Base-by-base conservation (phyloP, 1,139 yeast genomes). In the Suhomyces bokatorum region DNA sequence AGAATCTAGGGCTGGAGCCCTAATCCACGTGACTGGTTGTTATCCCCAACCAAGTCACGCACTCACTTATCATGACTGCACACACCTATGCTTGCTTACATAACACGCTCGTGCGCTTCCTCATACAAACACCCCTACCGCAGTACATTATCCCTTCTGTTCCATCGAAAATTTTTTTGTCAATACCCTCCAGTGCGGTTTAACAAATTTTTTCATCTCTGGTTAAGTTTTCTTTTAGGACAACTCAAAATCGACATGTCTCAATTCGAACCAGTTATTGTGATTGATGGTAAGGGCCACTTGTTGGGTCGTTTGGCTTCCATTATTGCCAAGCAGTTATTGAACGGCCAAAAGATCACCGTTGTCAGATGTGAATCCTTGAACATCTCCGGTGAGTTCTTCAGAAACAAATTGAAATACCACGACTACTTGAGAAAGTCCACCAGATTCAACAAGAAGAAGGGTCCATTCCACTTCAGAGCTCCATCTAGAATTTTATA, bases 381-480 rank as follows among this genome's bases (percentile, higher is more conserved):
- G 75, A 93, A 95, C 93, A 90, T 93, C 76, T 89, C 97, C 69
- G 99, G 99, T 75, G 98, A 93, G 80, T 90, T 93, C 77, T 93
- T 93, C 97, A 91, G 99, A 84, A 90, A 93, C 86, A 93, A 93
- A 83, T 86, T 91, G 78, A 93, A 93, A 88, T 93, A 89, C 93
- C 97, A 91, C 78, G 99, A 95, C 77, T 93, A 91, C 91, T 87
- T 93, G 78, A 91, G 99, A 86, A 93, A 93, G 85, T 87, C 95
- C 66, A 89, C 99, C 73, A 88, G 96, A 81, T 93, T 77, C 93
- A 93, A 93, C 96, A 90, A 90, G 82, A 85, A 83, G 68, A 88
- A 90, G 76, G 99, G 99, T 81, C 98, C 98, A 73, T 95, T 93
- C 98, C 99, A 93, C 77, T 93, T 93, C 96, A 93, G 98, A 81